A percentile compares a stretch with the other conserved stretches of the same genome.
These are phyloP conservation scores for Bassia scoparia DNA, from an alignment of 148 eudicot species.

Conservation along the genomic window DNA sequence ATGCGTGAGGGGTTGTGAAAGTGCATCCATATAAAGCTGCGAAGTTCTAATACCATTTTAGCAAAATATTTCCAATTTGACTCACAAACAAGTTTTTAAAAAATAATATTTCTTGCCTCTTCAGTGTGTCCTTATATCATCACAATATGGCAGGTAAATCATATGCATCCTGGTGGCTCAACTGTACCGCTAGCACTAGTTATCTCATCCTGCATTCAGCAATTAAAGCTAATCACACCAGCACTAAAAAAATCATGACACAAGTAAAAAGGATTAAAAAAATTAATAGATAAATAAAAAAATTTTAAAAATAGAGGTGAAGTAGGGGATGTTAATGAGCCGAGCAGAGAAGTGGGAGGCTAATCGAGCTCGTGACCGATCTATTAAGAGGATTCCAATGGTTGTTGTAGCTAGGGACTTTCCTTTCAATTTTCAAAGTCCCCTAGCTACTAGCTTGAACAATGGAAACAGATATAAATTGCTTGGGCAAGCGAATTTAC, in stretches of 20 bases:
- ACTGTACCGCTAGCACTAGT: slow-evolving; percentile 62
- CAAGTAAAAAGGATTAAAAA: not conserved
- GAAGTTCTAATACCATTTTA: slow-evolving; percentile 20
- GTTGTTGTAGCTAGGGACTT: no score
- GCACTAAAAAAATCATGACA: not conserved
- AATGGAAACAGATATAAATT: no score
- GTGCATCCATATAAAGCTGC: slow-evolving; percentile 57
- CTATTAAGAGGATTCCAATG: no score
- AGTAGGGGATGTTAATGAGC: no score
- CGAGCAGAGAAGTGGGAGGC: no score
- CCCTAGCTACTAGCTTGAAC: no score
- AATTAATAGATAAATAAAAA: no score
- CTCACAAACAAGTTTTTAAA: not conserved
- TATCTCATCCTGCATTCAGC: slow-evolving; percentile 71
- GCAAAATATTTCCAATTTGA: not conserved
- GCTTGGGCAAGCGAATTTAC: no score
- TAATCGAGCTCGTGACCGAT: no score
- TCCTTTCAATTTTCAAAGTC: no score
- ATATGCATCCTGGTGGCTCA: slow-evolving; percentile 98
- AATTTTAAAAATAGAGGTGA: no score
- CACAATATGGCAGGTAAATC: slow-evolving; percentile 92
- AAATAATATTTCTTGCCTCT: slow-evolving; percentile 48
- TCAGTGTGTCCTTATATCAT: slow-evolving; percentile 83
- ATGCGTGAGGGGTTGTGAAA: slow-evolving; percentile 46
- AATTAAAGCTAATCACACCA: not conserved